A percentile compares a stretch with the other conserved stretches of the same genome.
phyloP scores from a whole-genome alignment of 495 filamentous ascomycete species.

The Amorphotheca resinae region DNA sequence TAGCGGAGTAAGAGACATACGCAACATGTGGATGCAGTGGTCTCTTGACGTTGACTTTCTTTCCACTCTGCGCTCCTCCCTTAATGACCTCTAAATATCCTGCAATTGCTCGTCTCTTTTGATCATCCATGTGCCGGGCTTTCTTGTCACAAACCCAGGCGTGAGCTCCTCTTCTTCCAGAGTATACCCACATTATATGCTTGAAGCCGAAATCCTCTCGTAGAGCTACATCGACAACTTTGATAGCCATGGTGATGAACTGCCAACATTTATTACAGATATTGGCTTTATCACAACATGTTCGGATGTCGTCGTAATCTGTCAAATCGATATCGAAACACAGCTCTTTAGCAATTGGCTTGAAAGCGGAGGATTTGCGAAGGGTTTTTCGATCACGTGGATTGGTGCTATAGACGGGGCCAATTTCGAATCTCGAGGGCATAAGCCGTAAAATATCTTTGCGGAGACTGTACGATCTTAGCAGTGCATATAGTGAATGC shows the following conservation, averaged over 20 bases:
- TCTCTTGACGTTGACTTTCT: constrained; percentile 73
- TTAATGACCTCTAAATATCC: constrained; percentile 78
- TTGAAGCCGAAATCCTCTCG: constrained; percentile 91
- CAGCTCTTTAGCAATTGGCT: constrained; percentile 75
- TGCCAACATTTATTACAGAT: constrained; percentile 93
- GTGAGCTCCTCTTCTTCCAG: constrained; percentile 88
- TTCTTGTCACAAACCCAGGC: constrained; percentile 96
- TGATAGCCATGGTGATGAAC: constrained; percentile 95
- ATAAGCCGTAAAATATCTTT: constrained; percentile 81
- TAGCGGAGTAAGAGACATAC: constrained; percentile 23
- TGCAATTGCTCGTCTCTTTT: constrained; percentile 68
- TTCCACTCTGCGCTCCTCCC: constrained; percentile 72
- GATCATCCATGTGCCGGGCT: constrained; percentile 71
- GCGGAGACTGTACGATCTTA: constrained; percentile 46
- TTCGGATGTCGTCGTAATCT: constrained; percentile 93
- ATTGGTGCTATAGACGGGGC: constrained; percentile 86
- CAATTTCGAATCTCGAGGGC: constrained; percentile 93
- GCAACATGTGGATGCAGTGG: constrained; percentile 84
- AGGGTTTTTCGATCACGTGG: constrained; percentile 86
- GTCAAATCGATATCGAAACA: constrained; percentile 99
- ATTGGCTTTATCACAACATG: constrained; percentile 84
- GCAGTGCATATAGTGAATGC: not conserved
- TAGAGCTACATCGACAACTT: constrained; percentile 74
- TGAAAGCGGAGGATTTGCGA: constrained; percentile 58
- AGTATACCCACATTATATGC: constrained; percentile 97